Evolutionary conservation across 2,329 filamentous ascomycete genomes (phyloP).

Genomic region (Rachicladosporium sp.): DNA sequence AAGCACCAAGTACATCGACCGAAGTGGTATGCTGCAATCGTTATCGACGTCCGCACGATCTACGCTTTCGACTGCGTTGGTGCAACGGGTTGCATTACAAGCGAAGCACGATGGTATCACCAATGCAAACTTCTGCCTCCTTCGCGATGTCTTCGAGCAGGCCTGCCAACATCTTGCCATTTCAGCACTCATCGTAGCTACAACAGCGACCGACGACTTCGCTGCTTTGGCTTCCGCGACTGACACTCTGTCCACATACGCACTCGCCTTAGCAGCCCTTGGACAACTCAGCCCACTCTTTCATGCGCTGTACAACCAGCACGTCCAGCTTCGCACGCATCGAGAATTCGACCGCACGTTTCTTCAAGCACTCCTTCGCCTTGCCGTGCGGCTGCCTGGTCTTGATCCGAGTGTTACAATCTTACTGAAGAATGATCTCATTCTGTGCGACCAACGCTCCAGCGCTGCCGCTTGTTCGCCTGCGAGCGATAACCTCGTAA

Average conservation of each 20-base stretch:
- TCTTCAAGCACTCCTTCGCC: conserved; percentile 43
- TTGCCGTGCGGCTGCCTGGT: conserved; percentile 44
- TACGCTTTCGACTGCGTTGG: conserved; percentile 24
- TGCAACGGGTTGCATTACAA: conserved; percentile 19
- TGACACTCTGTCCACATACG: conserved; percentile 45
- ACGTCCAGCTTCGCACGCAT: no score
- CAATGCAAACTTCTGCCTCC: conserved; percentile 41
- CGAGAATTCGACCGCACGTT: conserved; percentile 2
- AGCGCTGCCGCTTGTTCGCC: conserved; percentile 64
- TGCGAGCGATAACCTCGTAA: conserved; percentile 62
- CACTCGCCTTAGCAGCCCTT: conserved; percentile 44
- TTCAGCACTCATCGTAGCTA: conserved; percentile 55
- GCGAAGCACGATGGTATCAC: conserved; percentile 7
- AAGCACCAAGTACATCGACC: conserved; percentile 19
- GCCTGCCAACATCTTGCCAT: conserved; percentile 67
- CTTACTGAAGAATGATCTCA: conserved; percentile 32
- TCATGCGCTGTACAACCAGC: no score
- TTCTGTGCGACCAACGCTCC: conserved; percentile 46
- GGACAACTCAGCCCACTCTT: conserved; percentile 39
- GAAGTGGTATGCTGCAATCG: neutral
- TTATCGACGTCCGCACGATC: conserved; percentile 32
- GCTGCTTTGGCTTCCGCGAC: conserved; percentile 45
- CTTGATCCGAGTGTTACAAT: conserved; percentile 23
- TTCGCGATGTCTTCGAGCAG: conserved; percentile 62
- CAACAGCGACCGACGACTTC: conserved; percentile 39